Base-by-base conservation (phyloP, 78 protist genomes). In the Dictyostelium capitatum region DNA sequence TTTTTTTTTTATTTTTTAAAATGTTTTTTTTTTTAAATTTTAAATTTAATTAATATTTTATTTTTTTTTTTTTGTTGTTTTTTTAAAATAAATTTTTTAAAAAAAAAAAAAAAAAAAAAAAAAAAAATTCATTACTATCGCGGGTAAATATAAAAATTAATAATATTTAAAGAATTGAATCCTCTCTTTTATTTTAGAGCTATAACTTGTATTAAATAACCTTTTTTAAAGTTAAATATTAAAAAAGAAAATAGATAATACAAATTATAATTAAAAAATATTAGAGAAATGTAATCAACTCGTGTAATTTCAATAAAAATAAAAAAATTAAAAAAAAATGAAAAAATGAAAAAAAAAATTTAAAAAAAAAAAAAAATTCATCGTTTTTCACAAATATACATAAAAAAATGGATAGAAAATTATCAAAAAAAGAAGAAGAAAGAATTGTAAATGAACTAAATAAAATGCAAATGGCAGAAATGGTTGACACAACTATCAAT, bases 381-480 rank as follows among this genome's bases (percentile, higher is more conserved):
- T 54, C 62, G 14, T 19, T 19, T 54, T 19, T 54, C 14, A 23
- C n/a, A 17, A 59, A 37, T 37, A 37, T 37, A 37, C 43, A 3
- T 37, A 1, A 19, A 23, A 72, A 32, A 41, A 46, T 43, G 57
- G 53, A 46, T 25, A 72, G 48, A 46, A 32, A 17, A 72, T 43
- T 43, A 72, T 15, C 41, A 8, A 72, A n/a, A 43, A 74, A 62
- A 64, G 92, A 87, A 23, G 92, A 87, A 77, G 84, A 87, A 32
- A 77, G 64, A 64, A 50, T 87, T 11, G 56, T 48, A 10, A 23
- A 41, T 6, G 64, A 47, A 48, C 15, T 87, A 25, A 77, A 77
- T 41, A 87, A 87, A 70, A 51, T 87, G 50, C 92, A 87, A 64
- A 77, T 87, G 72, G 25, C 59, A 4, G 81, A 77, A 46, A 70